Evolutionary conservation across 2,329 filamentous ascomycete genomes (phyloP).

Genomic region (Conoideocrella luteorostrata): DNA sequence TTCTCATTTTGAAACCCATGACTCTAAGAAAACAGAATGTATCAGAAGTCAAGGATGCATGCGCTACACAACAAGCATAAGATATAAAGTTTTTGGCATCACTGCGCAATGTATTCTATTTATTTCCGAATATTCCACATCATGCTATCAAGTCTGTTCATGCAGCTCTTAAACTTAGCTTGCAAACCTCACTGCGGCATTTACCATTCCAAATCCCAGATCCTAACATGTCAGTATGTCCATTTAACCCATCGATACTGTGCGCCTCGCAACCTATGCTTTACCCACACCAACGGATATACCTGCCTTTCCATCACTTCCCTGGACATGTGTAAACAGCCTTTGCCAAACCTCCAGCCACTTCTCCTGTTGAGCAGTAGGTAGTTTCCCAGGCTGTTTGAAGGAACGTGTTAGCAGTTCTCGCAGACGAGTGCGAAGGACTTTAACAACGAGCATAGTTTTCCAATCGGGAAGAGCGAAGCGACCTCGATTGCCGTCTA

Average conservation of each 20-base stretch:
- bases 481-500: slow-evolving; percentile 81
- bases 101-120: no score
- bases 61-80: no score
- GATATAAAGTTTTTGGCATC: no score
- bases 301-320: slow-evolving; percentile 25
- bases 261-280: slow-evolving; percentile 16
- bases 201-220: no score
- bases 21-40: no score
- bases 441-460: slow-evolving; percentile 81
- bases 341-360: slow-evolving; percentile 71
- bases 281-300: slow-evolving; percentile 20
- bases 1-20: no score
- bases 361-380: slow-evolving; percentile 60
- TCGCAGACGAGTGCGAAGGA: slow-evolving; percentile 63
- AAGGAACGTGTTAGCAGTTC: slow-evolving; percentile 70
- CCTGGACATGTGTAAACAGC: slow-evolving; percentile 53
- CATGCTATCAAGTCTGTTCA: no score
- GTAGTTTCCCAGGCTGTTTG: slow-evolving; percentile 56
- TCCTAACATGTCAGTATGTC: no score
- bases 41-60: no score
- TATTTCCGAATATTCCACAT: no score
- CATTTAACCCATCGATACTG: background rate
- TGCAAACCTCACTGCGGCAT: no score
- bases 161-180: no score
- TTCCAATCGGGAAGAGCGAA: slow-evolving; percentile 88